Evolutionary conservation across 2,329 filamentous ascomycete genomes (phyloP).

Genomic region (Pezicula rhizophila): DNA sequence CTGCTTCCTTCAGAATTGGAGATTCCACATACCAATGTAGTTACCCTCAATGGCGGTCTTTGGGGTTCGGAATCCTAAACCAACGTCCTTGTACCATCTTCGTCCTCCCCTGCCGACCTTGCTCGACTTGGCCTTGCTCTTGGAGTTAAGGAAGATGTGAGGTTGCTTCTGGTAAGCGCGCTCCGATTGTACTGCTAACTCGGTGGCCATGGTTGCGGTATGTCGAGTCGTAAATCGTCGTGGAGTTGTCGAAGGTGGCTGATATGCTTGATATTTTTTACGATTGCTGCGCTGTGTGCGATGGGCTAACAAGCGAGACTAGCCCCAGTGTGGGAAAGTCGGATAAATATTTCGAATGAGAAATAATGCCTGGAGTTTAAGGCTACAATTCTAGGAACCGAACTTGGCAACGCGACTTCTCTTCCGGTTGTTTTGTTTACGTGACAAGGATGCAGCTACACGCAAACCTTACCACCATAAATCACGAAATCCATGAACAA

Average conservation of each 20-base stretch:
- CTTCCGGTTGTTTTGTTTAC: constrained; percentile 21
- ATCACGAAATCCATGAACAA: constrained; percentile 4
- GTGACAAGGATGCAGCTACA: constrained; percentile 6
- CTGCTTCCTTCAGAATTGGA: constrained; percentile 1
- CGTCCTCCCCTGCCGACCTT: constrained; percentile 83
- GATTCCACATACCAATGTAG: constrained; percentile 85
- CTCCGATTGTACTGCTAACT: constrained; percentile 99
- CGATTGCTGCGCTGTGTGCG: not conserved
- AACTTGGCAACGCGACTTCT: constrained; percentile 5
- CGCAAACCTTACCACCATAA: constrained; percentile 8
- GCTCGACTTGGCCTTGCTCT: constrained; percentile 79
- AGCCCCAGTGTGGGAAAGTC: not conserved
- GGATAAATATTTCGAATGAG: not conserved
- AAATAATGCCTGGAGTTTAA: not conserved
- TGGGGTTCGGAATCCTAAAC: constrained; percentile 97
- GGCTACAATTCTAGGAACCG: not conserved
- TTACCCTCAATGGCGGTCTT: constrained; percentile 97
- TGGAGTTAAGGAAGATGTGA: constrained; percentile 99
- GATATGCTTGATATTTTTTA: constrained; percentile 10
- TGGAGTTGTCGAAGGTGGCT: constrained; percentile 13
- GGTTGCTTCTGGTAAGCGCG: constrained; percentile 99
- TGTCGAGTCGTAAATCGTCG: constrained; percentile 26
- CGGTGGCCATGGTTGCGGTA: constrained; percentile 72
- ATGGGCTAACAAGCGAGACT: not conserved
- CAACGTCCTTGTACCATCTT: constrained; percentile 99